Percentiles rank a stretch among this genome's conserved stretches.
These are phyloP conservation scores for Ascochyta rabiei DNA, from an alignment of 2,329 filamentous ascomycete species.

Conservation along the genomic window DNA sequence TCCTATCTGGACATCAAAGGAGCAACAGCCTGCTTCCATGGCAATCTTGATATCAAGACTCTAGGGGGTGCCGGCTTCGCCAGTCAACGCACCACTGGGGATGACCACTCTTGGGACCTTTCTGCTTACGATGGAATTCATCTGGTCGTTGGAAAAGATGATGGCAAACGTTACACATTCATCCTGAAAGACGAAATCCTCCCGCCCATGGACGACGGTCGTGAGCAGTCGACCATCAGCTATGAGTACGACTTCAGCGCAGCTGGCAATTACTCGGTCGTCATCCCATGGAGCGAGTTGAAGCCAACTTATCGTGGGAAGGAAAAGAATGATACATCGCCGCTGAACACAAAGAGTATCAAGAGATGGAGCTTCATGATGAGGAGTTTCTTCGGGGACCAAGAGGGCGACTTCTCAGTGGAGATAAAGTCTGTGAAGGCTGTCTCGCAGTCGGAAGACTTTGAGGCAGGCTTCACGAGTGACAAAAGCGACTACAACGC, in stretches of 20 bases:
- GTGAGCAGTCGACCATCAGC: conserved; percentile 73
- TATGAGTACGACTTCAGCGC: conserved; percentile 65
- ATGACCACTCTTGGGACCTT: conserved; percentile 67
- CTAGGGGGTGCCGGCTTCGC: conserved; percentile 84
- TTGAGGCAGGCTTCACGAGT: conserved; percentile 31
- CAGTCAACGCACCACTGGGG: conserved; percentile 70
- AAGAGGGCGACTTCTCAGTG: conserved; percentile 71
- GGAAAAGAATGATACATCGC: conserved; percentile 63
- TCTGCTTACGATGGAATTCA: conserved; percentile 66
- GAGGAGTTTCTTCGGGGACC: conserved; percentile 78
- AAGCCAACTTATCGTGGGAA: conserved; percentile 76
- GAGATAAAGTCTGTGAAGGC: conserved; percentile 63
- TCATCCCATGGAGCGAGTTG: conserved; percentile 69
- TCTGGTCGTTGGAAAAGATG: conserved; percentile 59
- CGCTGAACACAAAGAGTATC: conserved; percentile 65
- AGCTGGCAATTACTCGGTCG: conserved; percentile 47
- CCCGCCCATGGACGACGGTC: conserved; percentile 62
- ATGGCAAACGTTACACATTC: conserved; percentile 74
- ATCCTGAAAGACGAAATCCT: conserved; percentile 74
- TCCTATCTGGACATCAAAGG: conserved; percentile 54
- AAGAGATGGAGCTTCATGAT: conserved; percentile 79
- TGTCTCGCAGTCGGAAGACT: conserved; percentile 32
- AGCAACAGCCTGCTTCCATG: conserved; percentile 63
- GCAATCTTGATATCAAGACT: conserved; percentile 73
- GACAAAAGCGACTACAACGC: conserved; percentile 10